Percentiles rank a stretch among this genome's conserved stretches.
Evolutionary conservation across 2,329 filamentous ascomycete species (phyloP).

Genomic region (Pseudogymnoascus sp.): DNA sequence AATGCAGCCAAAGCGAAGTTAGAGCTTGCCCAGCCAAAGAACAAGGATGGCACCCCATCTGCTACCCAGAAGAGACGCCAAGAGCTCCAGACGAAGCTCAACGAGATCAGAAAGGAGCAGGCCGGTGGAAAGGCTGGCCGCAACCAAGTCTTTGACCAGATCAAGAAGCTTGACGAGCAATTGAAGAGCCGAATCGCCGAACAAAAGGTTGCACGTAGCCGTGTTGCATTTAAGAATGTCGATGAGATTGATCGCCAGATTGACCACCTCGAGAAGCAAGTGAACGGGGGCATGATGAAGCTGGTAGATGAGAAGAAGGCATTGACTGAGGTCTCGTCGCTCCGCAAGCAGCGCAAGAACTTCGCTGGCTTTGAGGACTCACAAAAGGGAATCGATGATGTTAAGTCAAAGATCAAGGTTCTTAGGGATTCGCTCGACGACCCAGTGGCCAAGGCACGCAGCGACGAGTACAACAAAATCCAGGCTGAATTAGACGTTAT

Average conservation of each 20-base stretch:
- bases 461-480: constrained; percentile 75
- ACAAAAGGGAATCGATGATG: constrained; percentile 81
- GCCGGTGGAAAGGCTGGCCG: constrained; percentile 77
- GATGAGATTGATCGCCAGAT: constrained; percentile 86
- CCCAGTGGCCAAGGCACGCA: constrained; percentile 80
- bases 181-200: constrained; percentile 77
- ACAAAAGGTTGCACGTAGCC: constrained; percentile 75
- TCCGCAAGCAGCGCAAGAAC: constrained; percentile 85
- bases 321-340: constrained; percentile 67
- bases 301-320: constrained; percentile 97
- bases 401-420: constrained; percentile 79
- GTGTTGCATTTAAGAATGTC: constrained; percentile 74
- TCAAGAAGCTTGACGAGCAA: constrained; percentile 84
- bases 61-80: constrained; percentile 74
- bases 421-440: constrained; percentile 85
- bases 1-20: constrained; percentile 82
- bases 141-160: constrained; percentile 71
- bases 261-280: constrained; percentile 68
- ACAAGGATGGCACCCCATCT: constrained; percentile 52
- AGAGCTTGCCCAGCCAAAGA: constrained; percentile 71
- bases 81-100: constrained; percentile 74
- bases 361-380: constrained; percentile 76
- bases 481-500: constrained; percentile 82
- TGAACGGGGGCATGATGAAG: constrained; percentile 85
- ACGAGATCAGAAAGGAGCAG: constrained; percentile 80